phyloP scores from a whole-genome alignment of 345 rosid species.

The Corchorus olitorius region DNA sequence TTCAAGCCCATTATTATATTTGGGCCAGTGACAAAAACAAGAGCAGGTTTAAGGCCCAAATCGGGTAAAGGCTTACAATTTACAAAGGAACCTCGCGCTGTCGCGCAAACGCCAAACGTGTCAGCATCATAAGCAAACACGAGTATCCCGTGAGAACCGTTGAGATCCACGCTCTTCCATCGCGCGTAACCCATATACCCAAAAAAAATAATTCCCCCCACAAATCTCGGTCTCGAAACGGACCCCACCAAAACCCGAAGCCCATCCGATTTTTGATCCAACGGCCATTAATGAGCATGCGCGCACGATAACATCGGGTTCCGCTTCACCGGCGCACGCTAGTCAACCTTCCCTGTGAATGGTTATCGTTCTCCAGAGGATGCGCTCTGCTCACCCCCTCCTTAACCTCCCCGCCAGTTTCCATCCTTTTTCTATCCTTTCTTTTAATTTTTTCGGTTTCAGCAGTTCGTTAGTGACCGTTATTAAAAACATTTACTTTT shows the following conservation, averaged over 20 bases:
- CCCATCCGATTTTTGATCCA: slow-evolving; percentile 16
- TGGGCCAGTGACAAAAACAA: background rate
- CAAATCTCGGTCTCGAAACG: background rate
- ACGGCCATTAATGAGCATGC: slow-evolving; percentile 18
- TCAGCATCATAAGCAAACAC: background rate
- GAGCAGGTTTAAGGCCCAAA: no score
- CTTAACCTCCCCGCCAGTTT: slow-evolving; percentile 34
- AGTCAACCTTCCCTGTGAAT: slow-evolving; percentile 27
- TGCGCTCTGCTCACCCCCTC: slow-evolving; percentile 41
- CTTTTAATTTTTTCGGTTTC: slow-evolving; percentile 4
- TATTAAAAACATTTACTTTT: background rate
- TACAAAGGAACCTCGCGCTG: background rate
- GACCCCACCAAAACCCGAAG: background rate
- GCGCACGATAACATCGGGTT: slow-evolving; percentile 25
- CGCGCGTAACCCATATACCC: background rate
- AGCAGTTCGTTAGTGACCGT: slow-evolving; percentile 35
- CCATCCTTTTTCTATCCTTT: background rate
- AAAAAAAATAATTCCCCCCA: background rate
- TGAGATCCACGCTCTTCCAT: background rate
- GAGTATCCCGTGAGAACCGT: background rate
- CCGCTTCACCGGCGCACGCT: slow-evolving; percentile 29
- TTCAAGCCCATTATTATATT: background rate
- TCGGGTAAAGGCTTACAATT: no score
- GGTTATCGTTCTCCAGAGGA: slow-evolving; percentile 29
- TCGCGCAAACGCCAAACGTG: background rate